A percentile compares a stretch with the other conserved stretches of the same genome.
These are phyloP conservation scores for Pleurotus ostreatus DNA, from an alignment of 768 basidiomycete genomes.

Conservation along the genomic window DNA sequence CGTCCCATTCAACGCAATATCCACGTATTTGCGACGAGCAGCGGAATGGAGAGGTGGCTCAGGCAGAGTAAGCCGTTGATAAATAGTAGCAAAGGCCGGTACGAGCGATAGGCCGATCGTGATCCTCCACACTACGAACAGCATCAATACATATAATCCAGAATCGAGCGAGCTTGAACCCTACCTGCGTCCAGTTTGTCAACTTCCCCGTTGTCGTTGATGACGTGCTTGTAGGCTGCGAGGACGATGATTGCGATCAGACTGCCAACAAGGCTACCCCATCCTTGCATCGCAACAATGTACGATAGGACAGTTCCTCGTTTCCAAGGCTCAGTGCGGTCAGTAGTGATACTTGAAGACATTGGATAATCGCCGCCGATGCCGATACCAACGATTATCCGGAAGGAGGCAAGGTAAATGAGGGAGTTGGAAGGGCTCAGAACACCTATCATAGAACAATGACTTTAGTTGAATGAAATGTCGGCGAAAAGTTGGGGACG, in stretches of 20 bases:
- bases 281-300: constrained; percentile 75
- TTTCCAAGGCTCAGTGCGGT: constrained; percentile 59
- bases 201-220: constrained; percentile 53
- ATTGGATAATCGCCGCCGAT: constrained; percentile 81
- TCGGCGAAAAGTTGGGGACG: neutral
- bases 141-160: neutral
- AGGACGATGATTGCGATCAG: constrained; percentile 65
- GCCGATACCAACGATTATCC: constrained; percentile 73
- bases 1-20: constrained; percentile 42
- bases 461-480: neutral
- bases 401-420: constrained; percentile 62
- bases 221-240: constrained; percentile 55
- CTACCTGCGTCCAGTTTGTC: constrained; percentile 67
- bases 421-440: constrained; percentile 48
- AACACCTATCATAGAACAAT: neutral
- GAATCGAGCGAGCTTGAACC: constrained; percentile 11
- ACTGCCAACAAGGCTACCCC: constrained; percentile 66
- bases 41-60: constrained; percentile 50
- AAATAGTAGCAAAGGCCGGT: constrained; percentile 71
- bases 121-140: constrained; percentile 62
- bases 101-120: constrained; percentile 64
- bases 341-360: constrained; percentile 65
- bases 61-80: constrained; percentile 70
- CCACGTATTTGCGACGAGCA: constrained; percentile 26
- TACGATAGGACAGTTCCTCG: constrained; percentile 72